Evolutionary conservation across 108 stramenopile genomes (phyloP).

Genomic region (Aurantiochytrium sp.): DNA sequence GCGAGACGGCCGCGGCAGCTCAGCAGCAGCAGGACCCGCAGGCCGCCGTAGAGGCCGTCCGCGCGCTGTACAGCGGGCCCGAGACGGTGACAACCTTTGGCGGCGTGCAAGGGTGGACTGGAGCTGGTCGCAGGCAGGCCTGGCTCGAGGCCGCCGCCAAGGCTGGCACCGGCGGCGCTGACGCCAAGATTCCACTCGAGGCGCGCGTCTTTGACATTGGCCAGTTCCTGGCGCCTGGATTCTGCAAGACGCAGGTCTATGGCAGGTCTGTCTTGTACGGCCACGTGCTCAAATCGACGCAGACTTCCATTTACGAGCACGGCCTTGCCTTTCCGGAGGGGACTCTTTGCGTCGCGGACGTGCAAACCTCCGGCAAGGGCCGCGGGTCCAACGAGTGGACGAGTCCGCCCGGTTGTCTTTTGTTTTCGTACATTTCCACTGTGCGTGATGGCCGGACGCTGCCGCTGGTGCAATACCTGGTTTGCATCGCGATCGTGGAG

Average conservation of each 20-base stretch:
- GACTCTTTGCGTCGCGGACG: neutral
- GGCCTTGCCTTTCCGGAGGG: neutral
- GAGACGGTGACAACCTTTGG: neutral
- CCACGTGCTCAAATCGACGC: conserved; percentile 3
- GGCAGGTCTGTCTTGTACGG: neutral
- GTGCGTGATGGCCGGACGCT: neutral
- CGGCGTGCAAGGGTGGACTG: neutral
- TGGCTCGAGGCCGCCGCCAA: neutral
- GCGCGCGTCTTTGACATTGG: neutral
- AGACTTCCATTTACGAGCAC: neutral
- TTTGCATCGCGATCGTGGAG: neutral
- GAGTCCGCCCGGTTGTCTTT: neutral
- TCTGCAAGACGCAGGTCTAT: neutral
- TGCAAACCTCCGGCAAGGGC: neutral
- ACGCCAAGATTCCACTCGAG: neutral
- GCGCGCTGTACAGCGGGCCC: neutral
- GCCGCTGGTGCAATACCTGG: neutral
- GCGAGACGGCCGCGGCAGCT: no score
- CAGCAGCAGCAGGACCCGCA: no score
- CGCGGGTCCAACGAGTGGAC: neutral
- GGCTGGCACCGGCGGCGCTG: neutral
- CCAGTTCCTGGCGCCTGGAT: neutral
- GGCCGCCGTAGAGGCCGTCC: neutral
- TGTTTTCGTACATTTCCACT: neutral
- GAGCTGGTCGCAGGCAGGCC: neutral